phyloP scores from a whole-genome alignment of 208 protist genomes.

The Herpetomonas samuelpessoai region DNA sequence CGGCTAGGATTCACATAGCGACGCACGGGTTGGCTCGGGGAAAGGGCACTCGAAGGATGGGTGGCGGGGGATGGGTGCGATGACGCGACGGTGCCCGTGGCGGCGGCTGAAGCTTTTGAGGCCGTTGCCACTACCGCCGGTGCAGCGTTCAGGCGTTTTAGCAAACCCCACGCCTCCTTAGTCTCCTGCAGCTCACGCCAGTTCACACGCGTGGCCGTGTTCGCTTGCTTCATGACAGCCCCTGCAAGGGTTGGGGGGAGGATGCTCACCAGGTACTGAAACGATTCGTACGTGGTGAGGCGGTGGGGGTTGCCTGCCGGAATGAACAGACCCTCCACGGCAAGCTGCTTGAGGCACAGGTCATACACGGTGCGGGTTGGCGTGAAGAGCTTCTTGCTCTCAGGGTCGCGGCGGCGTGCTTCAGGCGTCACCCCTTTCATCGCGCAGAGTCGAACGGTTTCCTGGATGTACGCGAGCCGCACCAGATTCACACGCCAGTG shows the following conservation, averaged over 20 bases:
- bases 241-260: slow-evolving; percentile 21
- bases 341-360: slow-evolving; percentile 44
- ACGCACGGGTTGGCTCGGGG: too few relatives aligned
- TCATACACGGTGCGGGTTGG: slow-evolving; percentile 50
- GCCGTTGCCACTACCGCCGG: slow-evolving; percentile 1
- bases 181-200: slow-evolving; percentile 39
- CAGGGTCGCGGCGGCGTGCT: slow-evolving; percentile 24
- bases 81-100: too few relatives aligned
- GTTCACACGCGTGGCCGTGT: slow-evolving; percentile 23
- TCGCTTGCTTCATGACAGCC: slow-evolving; percentile 12
- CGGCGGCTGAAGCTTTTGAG: too few relatives aligned
- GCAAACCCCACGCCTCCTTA: slow-evolving; percentile 34
- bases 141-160: slow-evolving; percentile 35
- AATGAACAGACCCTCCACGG: slow-evolving; percentile 39
- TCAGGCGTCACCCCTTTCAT: slow-evolving; percentile 42
- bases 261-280: slow-evolving; percentile 32
- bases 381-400: slow-evolving; percentile 32
- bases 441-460: slow-evolving; percentile 44
- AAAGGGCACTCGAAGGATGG: background rate
- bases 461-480: slow-evolving; percentile 45
- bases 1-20: too few relatives aligned
- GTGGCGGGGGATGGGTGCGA: background rate
- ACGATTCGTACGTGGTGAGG: slow-evolving; percentile 48
- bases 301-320: slow-evolving; percentile 42
- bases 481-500: slow-evolving; percentile 56